Base-by-base conservation (phyloP, 768 basidiomycete species). In the Porphyrellus cyaneotinctus region DNA sequence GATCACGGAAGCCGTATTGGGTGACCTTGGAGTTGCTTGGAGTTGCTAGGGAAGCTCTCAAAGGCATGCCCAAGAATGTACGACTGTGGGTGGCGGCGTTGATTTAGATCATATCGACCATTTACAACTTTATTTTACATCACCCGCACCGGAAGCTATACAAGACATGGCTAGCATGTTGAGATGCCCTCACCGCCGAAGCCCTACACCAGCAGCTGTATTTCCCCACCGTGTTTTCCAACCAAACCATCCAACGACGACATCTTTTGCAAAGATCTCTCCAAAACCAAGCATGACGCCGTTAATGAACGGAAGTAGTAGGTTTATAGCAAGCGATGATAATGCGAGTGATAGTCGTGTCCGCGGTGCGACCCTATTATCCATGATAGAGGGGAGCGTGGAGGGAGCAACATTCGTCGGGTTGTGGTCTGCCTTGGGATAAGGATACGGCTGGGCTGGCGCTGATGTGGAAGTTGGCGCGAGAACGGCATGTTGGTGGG, bases 271-370 rank as follows among this genome's bases (percentile, higher is more conserved):
- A 65, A 94, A 92, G 45, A 95, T 88, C 70, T 95, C 93, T 36
- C 92, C 92, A 64, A 95, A 94, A n/a, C 92, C 92, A 46, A 94
- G 82, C 92, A 95, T 95, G 52, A 95, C 88, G 18, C 92, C 93
- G 58, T 95, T 95, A 10, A 95, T 79, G 68, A 95, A 95, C 0
- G 92, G 92, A 35, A 95, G 76, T 1, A 88, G 65, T 56, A 95
- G 66, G 66, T 95, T 95, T 66, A 95, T 88, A 24, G 87, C 87
- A 57, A 93, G 67, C 22, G 87, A 83, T 15, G 88, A 84, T 49
- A 85, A 69, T 47, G 90, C 66, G 10, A 91, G 88, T 36, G 78
- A 81, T 42, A 81, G 62, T 47, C 90, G 84, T 30, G 88, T 85
- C 56, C 80, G 80, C 45, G 75, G 75, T 33, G 87, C 81, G 43